Conservation (phyloP, 176 grass and related monocot genomes). For the Avena atlantica region DNA sequence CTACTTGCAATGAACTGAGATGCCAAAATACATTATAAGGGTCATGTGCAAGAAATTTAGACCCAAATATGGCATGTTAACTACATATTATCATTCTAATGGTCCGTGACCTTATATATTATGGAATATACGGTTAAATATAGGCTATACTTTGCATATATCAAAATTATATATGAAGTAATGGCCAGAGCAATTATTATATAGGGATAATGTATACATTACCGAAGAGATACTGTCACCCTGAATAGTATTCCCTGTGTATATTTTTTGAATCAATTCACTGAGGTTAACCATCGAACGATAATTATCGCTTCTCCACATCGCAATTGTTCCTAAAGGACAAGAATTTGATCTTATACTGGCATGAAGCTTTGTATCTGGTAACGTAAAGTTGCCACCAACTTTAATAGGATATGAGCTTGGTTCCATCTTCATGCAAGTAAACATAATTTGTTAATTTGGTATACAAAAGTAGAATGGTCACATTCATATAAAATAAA, state of each 20-base stretch:
- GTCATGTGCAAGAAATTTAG: not conserved
- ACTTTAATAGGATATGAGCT: not conserved
- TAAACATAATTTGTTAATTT: not conserved
- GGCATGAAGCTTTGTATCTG: not conserved
- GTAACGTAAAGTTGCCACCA: not conserved
- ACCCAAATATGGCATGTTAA: not conserved
- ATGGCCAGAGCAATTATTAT: not conserved
- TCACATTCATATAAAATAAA: not conserved
- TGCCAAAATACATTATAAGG: not conserved
- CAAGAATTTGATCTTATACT: not conserved
- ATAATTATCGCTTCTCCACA: slow-evolving; percentile 13
- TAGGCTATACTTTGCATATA: not conserved
- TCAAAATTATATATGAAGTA: not conserved
- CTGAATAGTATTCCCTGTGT: not conserved
- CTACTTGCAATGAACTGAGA: not conserved
- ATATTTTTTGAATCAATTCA: not conserved
- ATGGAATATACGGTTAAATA: not conserved
- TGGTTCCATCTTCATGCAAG: slow-evolving; percentile 23
- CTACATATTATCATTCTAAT: not conserved
- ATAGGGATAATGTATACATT: not conserved
- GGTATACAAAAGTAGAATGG: not conserved
- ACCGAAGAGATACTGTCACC: not conserved
- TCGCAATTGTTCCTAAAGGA: slow-evolving; percentile 15
- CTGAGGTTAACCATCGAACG: not conserved
- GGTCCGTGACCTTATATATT: not conserved